Evolutionary conservation across 805 yeast species (phyloP), one percentile per base, ranked within the genome.

Genomic region (Starmerella sp.): DNA sequence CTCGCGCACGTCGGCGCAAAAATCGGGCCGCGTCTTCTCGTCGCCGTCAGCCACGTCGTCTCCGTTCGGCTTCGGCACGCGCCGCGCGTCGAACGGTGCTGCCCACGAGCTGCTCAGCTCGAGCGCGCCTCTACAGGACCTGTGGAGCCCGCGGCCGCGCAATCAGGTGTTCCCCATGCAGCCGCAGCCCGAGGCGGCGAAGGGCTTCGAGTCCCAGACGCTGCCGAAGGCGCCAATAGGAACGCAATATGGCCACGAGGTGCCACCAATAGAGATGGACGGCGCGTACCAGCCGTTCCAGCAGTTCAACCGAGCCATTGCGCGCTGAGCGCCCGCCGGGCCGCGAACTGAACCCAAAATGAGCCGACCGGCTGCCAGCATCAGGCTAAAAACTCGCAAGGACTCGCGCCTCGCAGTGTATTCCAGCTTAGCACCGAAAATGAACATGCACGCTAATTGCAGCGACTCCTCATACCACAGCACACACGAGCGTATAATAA

Each of bases 1-100:
- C 51, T 82, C 89, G 10, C 73, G 87, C 11, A 62, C 49, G 11
- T 59, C 62, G 11, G 57, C 53, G 5, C 54, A 45, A 13, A 54
- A 55, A 32, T 47, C 56, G 3, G 60, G 60, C 44, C 36, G 57
- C 3, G 58, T 57, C 15, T 51, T 48, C 22, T 57, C 59, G 10
- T 50, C 59, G 28, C 59, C 59, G 2, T 17, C 57, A 1, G 14
- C 48, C 1, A 30, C 31, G 9, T 36, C 54, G 28, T 32, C 44
- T 4, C 54, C 59, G 4, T 28, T 52, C 4, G 29, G 37, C 3
- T 44, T 53, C 28, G 34, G 28, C 11, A 29, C 42, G 32, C 53
- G 58, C 10, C 46, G 58, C 3, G 36, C 47, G 9, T 49, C 53
- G 14, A 36, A 36, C 6, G 36, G 31, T 30, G 4, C 14, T 31